Percentiles rank a stretch among this genome's conserved stretches.
These are phyloP conservation scores for Pichia sp. DNA, from an alignment of 1,139 yeast genomes.

Conservation along the genomic window DNA sequence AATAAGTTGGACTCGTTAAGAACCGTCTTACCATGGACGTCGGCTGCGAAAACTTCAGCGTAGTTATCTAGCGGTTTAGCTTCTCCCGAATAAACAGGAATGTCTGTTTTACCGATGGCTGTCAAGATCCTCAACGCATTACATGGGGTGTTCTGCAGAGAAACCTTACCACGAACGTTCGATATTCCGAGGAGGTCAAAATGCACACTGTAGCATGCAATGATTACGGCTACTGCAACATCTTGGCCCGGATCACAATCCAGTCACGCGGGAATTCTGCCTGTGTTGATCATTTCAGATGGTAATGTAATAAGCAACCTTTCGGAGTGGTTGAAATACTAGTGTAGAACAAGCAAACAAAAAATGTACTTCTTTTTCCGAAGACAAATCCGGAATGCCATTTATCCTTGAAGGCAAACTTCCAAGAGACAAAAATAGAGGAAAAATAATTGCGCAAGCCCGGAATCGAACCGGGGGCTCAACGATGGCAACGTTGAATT, in stretches of 20 bases:
- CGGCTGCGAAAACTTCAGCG: constrained; percentile 42
- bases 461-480: too few species aligned
- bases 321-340: too few species aligned
- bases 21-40: constrained; percentile 72
- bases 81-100: constrained; percentile 68
- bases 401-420: too few species aligned
- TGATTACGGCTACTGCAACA: constrained; percentile 72
- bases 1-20: constrained; percentile 67
- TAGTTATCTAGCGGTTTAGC: constrained; percentile 50
- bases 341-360: too few species aligned
- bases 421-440: too few species aligned
- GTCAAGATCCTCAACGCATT: constrained; percentile 68
- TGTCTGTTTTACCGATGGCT: constrained; percentile 45
- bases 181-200: constrained; percentile 68
- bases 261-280: constrained; percentile 65
- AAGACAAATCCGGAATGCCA: too few species aligned
- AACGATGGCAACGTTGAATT: too few species aligned
- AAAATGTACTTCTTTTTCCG: too few species aligned
- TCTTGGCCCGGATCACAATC: constrained; percentile 95
- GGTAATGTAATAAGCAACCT: too few species aligned
- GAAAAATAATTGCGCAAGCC: too few species aligned
- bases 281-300: not conserved
- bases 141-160: constrained; percentile 60
- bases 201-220: constrained; percentile 57
- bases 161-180: constrained; percentile 78